Conservation (phyloP, 2,329 filamentous ascomycete genomes). For the Sporothrix sp. region DNA sequence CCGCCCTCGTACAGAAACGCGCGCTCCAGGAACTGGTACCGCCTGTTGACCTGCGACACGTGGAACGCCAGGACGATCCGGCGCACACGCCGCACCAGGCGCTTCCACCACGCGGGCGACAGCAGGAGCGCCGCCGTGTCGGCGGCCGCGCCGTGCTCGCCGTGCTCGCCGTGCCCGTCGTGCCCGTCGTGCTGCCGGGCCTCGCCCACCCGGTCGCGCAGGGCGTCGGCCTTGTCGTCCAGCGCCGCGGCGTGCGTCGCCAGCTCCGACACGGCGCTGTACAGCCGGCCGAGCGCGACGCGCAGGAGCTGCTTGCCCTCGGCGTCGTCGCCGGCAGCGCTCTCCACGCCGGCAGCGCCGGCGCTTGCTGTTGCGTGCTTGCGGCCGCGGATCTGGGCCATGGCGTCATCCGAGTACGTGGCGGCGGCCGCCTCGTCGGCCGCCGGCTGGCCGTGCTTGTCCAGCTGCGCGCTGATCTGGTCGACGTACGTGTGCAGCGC, state of each 20-base stretch:
- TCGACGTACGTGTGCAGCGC: conserved; percentile 44
- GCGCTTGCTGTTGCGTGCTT: no score
- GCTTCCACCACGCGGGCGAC: conserved; percentile 56
- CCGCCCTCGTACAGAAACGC: conserved; percentile 67
- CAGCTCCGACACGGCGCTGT: conserved; percentile 26
- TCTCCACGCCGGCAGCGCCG: neutral
- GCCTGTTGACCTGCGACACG: conserved; percentile 51
- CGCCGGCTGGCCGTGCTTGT: conserved; percentile 14
- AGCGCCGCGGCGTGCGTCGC: conserved; percentile 32
- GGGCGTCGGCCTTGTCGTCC: conserved; percentile 33
- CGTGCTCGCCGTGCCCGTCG: no score
- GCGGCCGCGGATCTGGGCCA: conserved; percentile 21
- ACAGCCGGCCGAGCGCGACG: conserved; percentile 24
- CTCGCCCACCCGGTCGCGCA: conserved; percentile 29
- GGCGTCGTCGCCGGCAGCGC: neutral
- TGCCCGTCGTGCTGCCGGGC: conserved; percentile 10
- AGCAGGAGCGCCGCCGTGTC: neutral
- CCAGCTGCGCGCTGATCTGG: conserved; percentile 40
- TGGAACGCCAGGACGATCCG: conserved; percentile 20
- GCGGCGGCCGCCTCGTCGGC: neutral
- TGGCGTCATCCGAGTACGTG: neutral
- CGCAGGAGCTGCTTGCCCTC: conserved; percentile 16
- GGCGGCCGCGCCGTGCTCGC: no score
- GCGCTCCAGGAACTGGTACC: conserved; percentile 77
- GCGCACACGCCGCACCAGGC: conserved; percentile 44